Percentiles rank a stretch among this genome's conserved stretches.
Conservation (phyloP, 768 basidiomycete species). For the Lactifluus pinguis region DNA sequence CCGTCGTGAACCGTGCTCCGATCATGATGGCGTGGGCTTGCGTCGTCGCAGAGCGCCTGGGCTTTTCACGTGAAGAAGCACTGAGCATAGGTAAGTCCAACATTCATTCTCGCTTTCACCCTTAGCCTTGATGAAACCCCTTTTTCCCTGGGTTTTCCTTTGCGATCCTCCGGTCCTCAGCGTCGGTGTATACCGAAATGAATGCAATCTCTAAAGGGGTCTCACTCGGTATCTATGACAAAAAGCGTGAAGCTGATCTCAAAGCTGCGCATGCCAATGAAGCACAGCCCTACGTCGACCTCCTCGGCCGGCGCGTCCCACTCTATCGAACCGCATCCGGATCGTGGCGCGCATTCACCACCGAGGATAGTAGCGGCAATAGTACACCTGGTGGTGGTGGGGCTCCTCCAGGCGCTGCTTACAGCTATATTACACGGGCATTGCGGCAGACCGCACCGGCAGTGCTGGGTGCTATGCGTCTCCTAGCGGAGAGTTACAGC, state of each 20-base stretch:
- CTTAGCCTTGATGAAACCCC: neutral
- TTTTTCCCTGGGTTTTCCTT: neutral
- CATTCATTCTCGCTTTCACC: neutral
- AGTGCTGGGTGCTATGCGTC: conserved; percentile 66
- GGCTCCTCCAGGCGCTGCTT: conserved; percentile 64
- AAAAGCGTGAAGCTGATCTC: conserved; percentile 42
- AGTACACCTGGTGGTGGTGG: conserved; percentile 28
- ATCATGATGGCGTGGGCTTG: conserved; percentile 93
- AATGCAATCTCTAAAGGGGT: conserved; percentile 83
- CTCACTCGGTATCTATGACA: conserved; percentile 67
- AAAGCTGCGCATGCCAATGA: conserved; percentile 44
- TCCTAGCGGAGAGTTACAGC: conserved; percentile 52
- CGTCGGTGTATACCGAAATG: conserved; percentile 89
- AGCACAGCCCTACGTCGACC: conserved; percentile 75
- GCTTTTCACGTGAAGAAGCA: conserved; percentile 84
- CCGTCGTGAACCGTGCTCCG: conserved; percentile 83
- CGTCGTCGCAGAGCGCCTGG: conserved; percentile 75
- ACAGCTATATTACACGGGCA: conserved; percentile 71
- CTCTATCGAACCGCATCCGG: conserved; percentile 57
- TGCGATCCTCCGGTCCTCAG: conserved; percentile 30
- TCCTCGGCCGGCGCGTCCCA: conserved; percentile 79
- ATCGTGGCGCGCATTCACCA: conserved; percentile 79
- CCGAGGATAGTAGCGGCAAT: conserved; percentile 24
- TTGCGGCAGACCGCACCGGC: conserved; percentile 73
- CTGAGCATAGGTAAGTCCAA: conserved; percentile 67